Evolutionary conservation across 192 early-diverging fungal genomes (phyloP), one percentile per base, ranked within the genome.

Genomic region (Coemansia sp.): DNA sequence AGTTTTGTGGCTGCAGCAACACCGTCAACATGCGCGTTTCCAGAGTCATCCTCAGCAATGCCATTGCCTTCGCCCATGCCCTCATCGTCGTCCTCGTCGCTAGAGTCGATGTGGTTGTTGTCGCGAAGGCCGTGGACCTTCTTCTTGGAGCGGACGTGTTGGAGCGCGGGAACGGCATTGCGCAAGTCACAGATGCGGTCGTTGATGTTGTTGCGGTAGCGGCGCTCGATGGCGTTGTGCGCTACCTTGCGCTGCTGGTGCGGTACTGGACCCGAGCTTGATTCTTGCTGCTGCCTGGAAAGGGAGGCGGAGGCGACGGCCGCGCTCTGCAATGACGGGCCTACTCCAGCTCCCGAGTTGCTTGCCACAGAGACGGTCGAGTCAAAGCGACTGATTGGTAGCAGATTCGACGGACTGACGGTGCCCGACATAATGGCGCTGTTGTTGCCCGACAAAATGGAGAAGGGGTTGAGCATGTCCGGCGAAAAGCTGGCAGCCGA

Each of bases 191-290:
- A 81, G 42, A 98, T 97, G 22, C 96, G 88, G 65, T 97, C 93
- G 84, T 98, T 98, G 72, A 98, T 94, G 84, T 98, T 98, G 79
- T 96, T 96, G 59, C 96, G 87, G 76, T 98, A 98, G 45, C 93
- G 87, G 29, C 91, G 87, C 74, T 98, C 96, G 32, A 98, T 96
- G 2, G 94, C 95, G 64, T 97, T 98, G 74, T 98, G 96, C 2
- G 95, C 93, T 14, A 94, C 91, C 72, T 96, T 97, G 71, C 94
- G 94, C 62, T 91, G 88, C 56, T 89, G 82, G 38, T 86, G 84
- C 5, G 47, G 47, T 15, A 51, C 47, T 15, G 47, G 47, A 11
- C 24, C 36, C 29, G 32, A 9, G 11, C 25, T 27, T 20, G 47
- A 51, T 4, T 51, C 47, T 11, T 25, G 47, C 22, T 51, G 22